Conservation (phyloP, 108 stramenopile species). For the Stephanodiscus triporus region DNA sequence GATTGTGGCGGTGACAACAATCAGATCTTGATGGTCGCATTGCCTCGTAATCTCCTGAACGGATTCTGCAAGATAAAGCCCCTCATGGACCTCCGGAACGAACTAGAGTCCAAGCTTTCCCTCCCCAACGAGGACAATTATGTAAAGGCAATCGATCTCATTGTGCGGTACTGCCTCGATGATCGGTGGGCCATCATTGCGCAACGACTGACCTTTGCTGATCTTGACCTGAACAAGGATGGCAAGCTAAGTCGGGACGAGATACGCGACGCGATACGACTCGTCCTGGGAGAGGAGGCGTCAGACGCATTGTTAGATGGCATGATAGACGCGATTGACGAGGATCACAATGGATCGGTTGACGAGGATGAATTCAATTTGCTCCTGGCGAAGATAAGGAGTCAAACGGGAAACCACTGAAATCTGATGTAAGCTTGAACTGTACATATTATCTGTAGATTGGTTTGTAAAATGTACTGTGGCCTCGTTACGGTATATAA, state of each 20-base stretch:
- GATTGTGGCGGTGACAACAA: slow-evolving; percentile 17
- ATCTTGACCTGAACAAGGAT: slow-evolving; percentile 73
- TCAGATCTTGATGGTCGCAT: slow-evolving; percentile 58
- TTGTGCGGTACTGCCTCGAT: slow-evolving; percentile 67
- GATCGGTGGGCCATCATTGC: slow-evolving; percentile 60
- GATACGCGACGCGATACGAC: slow-evolving; percentile 52
- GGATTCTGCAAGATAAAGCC: slow-evolving; percentile 85
- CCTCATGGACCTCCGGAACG: slow-evolving; percentile 64
- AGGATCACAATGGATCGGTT: slow-evolving; percentile 71
- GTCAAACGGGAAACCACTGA: background rate
- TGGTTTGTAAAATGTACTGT: too few relatives aligned
- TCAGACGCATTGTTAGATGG: slow-evolving; percentile 66
- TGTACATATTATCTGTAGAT: too few relatives aligned
- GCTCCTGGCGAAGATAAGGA: slow-evolving; percentile 54
- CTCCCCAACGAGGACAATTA: slow-evolving; percentile 70
- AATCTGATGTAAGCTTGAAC: too few relatives aligned
- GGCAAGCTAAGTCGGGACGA: slow-evolving; percentile 66
- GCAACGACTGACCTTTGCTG: slow-evolving; percentile 49
- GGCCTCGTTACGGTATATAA: too few relatives aligned
- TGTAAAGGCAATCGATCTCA: slow-evolving; percentile 67
- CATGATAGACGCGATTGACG: slow-evolving; percentile 74
- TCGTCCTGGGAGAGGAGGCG: slow-evolving; percentile 58
- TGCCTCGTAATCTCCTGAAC: slow-evolving; percentile 77
- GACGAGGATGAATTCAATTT: slow-evolving; percentile 69
- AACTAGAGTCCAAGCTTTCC: slow-evolving; percentile 47